Conservation (phyloP, 768 basidiomycete genomes). For the Kwoniella dejecticola region DNA sequence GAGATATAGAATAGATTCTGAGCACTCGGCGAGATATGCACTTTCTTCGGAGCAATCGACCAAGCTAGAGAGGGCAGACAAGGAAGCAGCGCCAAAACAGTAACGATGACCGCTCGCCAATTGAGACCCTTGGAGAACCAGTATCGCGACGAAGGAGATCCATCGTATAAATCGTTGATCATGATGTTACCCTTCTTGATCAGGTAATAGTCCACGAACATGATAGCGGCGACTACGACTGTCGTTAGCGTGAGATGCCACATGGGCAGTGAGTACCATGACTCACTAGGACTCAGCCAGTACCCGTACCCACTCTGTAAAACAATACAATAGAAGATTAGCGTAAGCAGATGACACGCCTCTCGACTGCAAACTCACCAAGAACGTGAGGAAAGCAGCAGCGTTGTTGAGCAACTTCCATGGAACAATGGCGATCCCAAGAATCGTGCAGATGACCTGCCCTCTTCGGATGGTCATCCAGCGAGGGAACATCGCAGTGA, state of each 20-base stretch:
- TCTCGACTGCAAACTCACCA: background rate
- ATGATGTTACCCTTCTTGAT: conserved; percentile 68
- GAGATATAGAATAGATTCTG: conserved; percentile 30
- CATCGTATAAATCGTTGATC: conserved; percentile 67
- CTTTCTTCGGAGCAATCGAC: conserved; percentile 15
- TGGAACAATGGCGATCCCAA: conserved; percentile 32
- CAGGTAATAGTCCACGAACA: conserved; percentile 77
- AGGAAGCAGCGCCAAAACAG: conserved; percentile 23
- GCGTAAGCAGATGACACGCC: too few relatives aligned
- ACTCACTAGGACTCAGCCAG: conserved; percentile 65
- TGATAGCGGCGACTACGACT: conserved; percentile 42
- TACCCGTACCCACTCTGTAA: conserved; percentile 24
- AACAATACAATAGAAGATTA: too few relatives aligned
- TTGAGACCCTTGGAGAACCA: conserved; percentile 27
- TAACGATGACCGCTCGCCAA: conserved; percentile 16
- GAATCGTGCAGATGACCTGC: conserved; percentile 32
- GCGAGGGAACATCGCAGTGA: conserved; percentile 36
- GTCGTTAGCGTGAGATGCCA: background rate
- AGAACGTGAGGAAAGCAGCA: conserved; percentile 14
- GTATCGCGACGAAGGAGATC: conserved; percentile 13
- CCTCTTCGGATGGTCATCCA: conserved; percentile 44
- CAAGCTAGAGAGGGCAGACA: conserved; percentile 28
- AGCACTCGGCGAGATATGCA: conserved; percentile 8
- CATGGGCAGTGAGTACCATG: background rate
- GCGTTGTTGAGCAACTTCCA: conserved; percentile 36